These are phyloP conservation scores for Mycena chlorophos DNA, from an alignment of 768 basidiomycete genomes.

Conservation along the genomic window DNA sequence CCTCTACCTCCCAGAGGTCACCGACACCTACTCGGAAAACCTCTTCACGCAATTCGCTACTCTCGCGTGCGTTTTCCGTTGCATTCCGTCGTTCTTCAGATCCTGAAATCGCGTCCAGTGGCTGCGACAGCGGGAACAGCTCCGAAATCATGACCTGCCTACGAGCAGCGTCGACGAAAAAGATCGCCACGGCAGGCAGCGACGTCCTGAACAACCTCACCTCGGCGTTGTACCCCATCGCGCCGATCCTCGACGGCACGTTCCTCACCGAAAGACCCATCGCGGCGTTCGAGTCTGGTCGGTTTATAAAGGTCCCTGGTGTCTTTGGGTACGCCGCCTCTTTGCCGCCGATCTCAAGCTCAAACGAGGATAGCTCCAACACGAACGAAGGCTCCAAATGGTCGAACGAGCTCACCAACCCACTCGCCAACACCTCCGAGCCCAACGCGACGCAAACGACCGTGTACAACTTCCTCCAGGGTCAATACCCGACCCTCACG, in stretches of 20 bases:
- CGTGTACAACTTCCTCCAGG: conserved; percentile 42
- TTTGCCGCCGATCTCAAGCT: not conserved
- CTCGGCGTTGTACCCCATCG: conserved; percentile 1
- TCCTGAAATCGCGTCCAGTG: not conserved
- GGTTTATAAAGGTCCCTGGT: not conserved
- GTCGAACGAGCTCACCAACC: conserved; percentile 29
- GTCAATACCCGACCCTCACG: conserved; percentile 38
- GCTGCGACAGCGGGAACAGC: not conserved
- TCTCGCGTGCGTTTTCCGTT: not conserved
- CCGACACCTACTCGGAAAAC: not conserved
- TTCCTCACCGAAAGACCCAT: not conserved
- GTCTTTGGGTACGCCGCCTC: not conserved
- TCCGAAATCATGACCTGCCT: not conserved
- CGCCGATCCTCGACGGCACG: not conserved
- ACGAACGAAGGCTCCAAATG: conserved; percentile 37
- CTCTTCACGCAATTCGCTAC: not conserved
- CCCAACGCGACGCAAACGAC: conserved; percentile 39
- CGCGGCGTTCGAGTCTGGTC: not conserved
- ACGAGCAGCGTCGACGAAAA: not conserved
- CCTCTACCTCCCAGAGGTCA: not conserved
- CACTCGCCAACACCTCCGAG: conserved; percentile 40
- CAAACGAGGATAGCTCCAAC: conserved; percentile 32
- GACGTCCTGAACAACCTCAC: not conserved
- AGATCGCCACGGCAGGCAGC: not conserved
- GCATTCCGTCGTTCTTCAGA: not conserved